Evolutionary conservation across 306 rosid species (phyloP), one percentile per base, ranked within the genome.

Genomic region (Potentilla sterilis): DNA sequence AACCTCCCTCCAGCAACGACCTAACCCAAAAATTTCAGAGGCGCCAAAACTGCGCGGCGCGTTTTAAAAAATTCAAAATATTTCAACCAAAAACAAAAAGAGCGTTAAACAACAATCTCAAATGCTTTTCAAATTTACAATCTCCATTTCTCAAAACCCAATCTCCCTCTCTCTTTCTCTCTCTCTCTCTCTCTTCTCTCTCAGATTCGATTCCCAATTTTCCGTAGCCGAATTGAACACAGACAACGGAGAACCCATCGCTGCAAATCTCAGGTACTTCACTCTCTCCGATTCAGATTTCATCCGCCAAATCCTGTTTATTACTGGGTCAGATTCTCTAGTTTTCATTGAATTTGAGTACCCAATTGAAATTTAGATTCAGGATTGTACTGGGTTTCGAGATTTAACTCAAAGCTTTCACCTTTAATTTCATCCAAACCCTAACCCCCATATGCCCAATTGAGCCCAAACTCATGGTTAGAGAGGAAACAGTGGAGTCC

Each of bases 1-100:
- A 0, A 2, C 1, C 10, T 0, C 34, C 55, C 55, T 38, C 67
- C 28, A 42, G 22, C 4, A 6, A 5, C 72, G 10, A 62, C 69
- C 46, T 67, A 3, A 6, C 59, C 7, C 21, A 0, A 67, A 46
- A 6, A 11, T 48, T 12, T 3, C 16, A 3, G 18, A 69, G 88
- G 88, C 92, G 92, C 92, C 83, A 87, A 87, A 67, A 13, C 74
- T 84, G 85, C 75, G 87, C 85, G 89, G 88, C 63, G 69, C n/a
- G 19, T 68, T 37, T 44, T 21, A 38, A 77, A 87, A 80, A 66
- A 10, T 83, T 79, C 18, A 83, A 81, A 67, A 55, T 22, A 22
- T 42, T 78, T 85, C 57, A 68, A 77, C 75, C 70, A 35, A 40
- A 34, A 7, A 13, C 40, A 2, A 0, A 57, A 21, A 76, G 83